Evolutionary conservation across 73 alveolate species (phyloP), one percentile per base, ranked within the genome.

Genomic region (Tetrahymena malaccensis): DNA sequence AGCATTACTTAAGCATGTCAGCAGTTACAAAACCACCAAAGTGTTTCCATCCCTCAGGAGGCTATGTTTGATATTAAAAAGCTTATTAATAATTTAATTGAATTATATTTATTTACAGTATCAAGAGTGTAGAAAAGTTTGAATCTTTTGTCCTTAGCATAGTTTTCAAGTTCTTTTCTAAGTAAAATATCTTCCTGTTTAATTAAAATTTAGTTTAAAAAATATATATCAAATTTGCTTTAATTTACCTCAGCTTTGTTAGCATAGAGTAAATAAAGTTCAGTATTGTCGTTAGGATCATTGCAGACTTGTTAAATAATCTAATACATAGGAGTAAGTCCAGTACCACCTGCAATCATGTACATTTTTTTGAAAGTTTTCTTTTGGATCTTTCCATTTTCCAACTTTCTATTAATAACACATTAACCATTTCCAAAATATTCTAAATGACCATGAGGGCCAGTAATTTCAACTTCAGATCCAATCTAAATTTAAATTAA

Each of bases 301-400:
- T 95, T 43, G 25, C 97, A 94, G 0, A 96, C 98, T 15, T 97
- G 55, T 85, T 94, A 94, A 37, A 97, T 95, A 21, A 98, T 95
- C 94, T 98, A 95, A 84, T 94, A 98, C 96, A 95, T 84, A 56
- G 99, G 99, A 33, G 99, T 98, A 84, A 98, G 97, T 6, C 99
- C 99, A 43, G 98, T 98, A 21, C 99, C 99, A 43, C 99, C 99
- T 50, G 98, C 98, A 8, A 97, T 96, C 98, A 97, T 95, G 19
- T 97, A 97, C 56, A 98, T 96, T 10, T 93, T 85, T 22, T 34
- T 93, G 25, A 95, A 95, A 13, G 89, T 70, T 43, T 35, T 13
- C 22, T 43, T 44, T 43, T 43, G 31, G 21, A 55, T 93, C 89
- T 89, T 35, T 85, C 94, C 85, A 35, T 16, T 89, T 95, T 95